Conservation (phyloP, 805 yeast species). For the Metschnikowia vanudenii region DNA sequence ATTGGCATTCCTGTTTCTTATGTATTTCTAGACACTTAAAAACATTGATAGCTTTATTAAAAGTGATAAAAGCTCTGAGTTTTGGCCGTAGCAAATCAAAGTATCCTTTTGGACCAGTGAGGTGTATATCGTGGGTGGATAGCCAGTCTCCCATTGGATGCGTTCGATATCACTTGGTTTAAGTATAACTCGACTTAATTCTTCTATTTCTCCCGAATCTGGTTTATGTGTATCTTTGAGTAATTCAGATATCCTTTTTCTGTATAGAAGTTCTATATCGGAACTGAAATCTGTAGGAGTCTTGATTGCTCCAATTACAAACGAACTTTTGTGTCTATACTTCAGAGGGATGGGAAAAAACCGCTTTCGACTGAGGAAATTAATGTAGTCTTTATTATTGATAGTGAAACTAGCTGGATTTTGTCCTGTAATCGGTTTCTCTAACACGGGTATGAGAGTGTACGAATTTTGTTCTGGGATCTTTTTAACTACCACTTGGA, state of each 20-base stretch:
- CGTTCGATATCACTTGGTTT: neutral
- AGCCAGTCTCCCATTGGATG: neutral
- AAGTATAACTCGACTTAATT: neutral
- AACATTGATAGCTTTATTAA: slow-evolving; percentile 7
- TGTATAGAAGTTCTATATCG: slow-evolving; percentile 14
- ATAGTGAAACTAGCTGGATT: slow-evolving; percentile 29
- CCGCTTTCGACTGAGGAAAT: slow-evolving; percentile 18
- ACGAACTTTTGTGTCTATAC: slow-evolving; percentile 16
- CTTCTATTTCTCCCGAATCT: neutral
- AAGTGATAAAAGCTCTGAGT: slow-evolving; percentile 13
- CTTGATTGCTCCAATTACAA: slow-evolving; percentile 2
- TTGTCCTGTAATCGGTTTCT: slow-evolving; percentile 16
- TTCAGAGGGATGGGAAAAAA: slow-evolving; percentile 29
- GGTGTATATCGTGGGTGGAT: slow-evolving; percentile 19
- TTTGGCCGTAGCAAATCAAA: slow-evolving; percentile 17
- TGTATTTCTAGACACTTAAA: slow-evolving; percentile 9
- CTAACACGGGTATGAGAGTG: slow-evolving; percentile 20
- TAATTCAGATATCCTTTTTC: neutral
- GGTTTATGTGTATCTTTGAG: neutral
- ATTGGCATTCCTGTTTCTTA: slow-evolving; percentile 15
- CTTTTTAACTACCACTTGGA: slow-evolving; percentile 19
- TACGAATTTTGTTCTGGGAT: slow-evolving; percentile 1
- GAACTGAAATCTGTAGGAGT: slow-evolving; percentile 15
- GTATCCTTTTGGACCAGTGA: slow-evolving; percentile 13
- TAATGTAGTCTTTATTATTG: slow-evolving; percentile 23